Evolutionary conservation across 768 basidiomycete genomes (phyloP).

Genomic region (Lactarius sanguifluus): DNA sequence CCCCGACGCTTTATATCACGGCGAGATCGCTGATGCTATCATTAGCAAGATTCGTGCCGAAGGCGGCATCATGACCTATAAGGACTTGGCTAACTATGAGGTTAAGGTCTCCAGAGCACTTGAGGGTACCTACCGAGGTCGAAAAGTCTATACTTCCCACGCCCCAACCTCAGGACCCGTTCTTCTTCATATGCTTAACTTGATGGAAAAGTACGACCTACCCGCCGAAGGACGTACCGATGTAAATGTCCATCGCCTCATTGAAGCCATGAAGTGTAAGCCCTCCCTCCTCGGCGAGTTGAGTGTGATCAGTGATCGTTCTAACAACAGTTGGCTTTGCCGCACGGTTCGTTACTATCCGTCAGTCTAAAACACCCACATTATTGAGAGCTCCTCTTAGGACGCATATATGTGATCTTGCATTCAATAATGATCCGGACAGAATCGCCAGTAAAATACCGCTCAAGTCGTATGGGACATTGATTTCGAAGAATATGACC

Average conservation of each 20-base stretch:
- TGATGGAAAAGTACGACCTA: conserved; percentile 72
- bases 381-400: conserved; percentile 42
- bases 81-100: conserved; percentile 70
- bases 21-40: conserved; percentile 78
- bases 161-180: conserved; percentile 88
- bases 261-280: conserved; percentile 85
- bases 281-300: conserved; percentile 23
- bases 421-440: conserved; percentile 55
- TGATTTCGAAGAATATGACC: conserved; percentile 67
- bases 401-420: conserved; percentile 80
- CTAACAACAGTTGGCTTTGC: conserved; percentile 57
- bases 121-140: conserved; percentile 70
- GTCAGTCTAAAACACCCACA: neutral
- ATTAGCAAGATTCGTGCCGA: conserved; percentile 65
- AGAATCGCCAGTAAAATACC: conserved; percentile 59
- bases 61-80: conserved; percentile 77
- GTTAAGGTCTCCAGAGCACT: conserved; percentile 73
- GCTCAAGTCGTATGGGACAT: conserved; percentile 64
- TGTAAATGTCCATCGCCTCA: conserved; percentile 71
- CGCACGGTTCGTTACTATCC: conserved; percentile 45
- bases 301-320: neutral
- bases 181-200: conserved; percentile 89
- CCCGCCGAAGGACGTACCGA: conserved; percentile 52
- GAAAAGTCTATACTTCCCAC: conserved; percentile 79
- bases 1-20: conserved; percentile 84